Evolutionary conservation across 805 yeast species (phyloP), one percentile per base, ranked within the genome.

Genomic region (Sugiyamaella marilandica): DNA sequence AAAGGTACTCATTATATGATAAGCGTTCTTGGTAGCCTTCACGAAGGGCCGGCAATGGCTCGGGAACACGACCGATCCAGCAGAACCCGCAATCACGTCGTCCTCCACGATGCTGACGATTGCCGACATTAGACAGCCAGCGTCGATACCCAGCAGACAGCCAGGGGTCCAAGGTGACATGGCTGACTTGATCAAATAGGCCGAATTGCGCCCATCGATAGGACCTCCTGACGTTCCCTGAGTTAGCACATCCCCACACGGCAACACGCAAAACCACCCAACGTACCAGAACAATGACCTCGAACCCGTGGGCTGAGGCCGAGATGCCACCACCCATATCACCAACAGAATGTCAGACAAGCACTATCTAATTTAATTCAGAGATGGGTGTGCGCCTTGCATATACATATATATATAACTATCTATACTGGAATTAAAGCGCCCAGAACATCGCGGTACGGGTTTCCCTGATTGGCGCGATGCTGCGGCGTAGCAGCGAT

Each of bases 221-320:
- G 96, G 96, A 1, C 97, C 97, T 5, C 97, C 97, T 1, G 87
- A 79, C 21, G 87, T 79, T 5, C 97, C 97, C 47, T 45, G 26
- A 14, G 16, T 14, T 39, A 16, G 24, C 24, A 10, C 8, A n/a
- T 34, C 18, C 18, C 14, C 18, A 34, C 18, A 34, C 39, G 39
- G 18, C 18, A 24, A 3, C 29, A 3, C 3, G 7, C 29, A 24
- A 5, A 7, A 5, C 29, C 29, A 24, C 29, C 36, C 16, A 21
- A 55, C 60, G 39, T 50, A 64, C 65, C 58, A 62, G 53, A 36
- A 61, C 59, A 44, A 58, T 51, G 33, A 65, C 59, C 54, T 65
- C 62, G 52, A 65, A 64, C n/a, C 53, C 54, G 18, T 36, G 33
- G 46, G 26, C 24, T 10, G 43, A 39, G 18, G 39, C 14, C 14